Percentiles rank a stretch among this genome's conserved stretches.
phyloP scores from a whole-genome alignment of 2,329 filamentous ascomycete species.

The Biscogniauxia sp. region DNA sequence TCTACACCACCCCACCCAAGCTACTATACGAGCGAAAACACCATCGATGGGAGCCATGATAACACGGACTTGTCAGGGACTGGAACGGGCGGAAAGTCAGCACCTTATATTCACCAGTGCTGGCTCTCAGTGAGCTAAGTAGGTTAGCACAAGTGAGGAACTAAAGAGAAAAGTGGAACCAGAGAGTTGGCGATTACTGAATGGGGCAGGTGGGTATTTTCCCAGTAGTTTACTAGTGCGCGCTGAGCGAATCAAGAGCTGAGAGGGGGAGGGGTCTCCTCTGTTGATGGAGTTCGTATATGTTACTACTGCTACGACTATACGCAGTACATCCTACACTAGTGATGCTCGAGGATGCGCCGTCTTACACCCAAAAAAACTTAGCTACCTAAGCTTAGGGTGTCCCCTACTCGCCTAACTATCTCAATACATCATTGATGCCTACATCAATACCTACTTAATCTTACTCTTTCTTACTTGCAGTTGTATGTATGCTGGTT shows the following conservation, averaged over 20 bases:
- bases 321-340: not conserved
- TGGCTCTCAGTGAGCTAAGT: not conserved
- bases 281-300: not conserved
- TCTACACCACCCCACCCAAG: no score
- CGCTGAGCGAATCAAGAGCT: not conserved
- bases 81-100: not conserved
- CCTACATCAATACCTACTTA: no score
- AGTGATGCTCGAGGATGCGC: not conserved
- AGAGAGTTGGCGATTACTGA: not conserved
- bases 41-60: not conserved
- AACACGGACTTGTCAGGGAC: not conserved
- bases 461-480: no score
- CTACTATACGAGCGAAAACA: not conserved
- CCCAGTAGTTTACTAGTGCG: no score
- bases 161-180: not conserved
- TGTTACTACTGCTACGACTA: not conserved
- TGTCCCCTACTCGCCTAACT: no score
- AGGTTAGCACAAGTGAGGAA: not conserved
- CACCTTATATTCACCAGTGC: not conserved
- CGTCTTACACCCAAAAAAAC: not conserved
- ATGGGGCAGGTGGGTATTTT: not conserved
- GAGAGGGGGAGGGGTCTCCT: no score
- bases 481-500: no score
- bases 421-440: no score
- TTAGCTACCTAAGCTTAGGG: no score